phyloP scores from a whole-genome alignment of 2,329 filamentous ascomycete genomes.

The Fusarium sp. region DNA sequence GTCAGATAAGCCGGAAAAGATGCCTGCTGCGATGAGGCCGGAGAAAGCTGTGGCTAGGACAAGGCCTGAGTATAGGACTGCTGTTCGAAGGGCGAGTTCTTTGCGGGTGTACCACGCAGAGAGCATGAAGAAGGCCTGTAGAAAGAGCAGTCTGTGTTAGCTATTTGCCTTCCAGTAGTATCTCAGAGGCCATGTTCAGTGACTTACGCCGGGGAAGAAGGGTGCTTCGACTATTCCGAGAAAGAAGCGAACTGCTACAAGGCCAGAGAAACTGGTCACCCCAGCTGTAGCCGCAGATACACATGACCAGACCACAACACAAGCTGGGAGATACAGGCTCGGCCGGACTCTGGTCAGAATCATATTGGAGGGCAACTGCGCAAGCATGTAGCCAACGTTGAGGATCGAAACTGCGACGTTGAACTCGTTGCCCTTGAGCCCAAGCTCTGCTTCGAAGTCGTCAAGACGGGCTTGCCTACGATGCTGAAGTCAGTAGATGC shows the following conservation, averaged over 20 bases:
- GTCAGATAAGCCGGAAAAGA: constrained; percentile 39
- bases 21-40: constrained; percentile 45
- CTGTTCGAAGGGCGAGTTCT: constrained; percentile 46
- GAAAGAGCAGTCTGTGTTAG: too few relatives aligned
- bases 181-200: too few relatives aligned
- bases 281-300: constrained; percentile 43
- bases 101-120: constrained; percentile 46
- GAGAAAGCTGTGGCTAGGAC: constrained; percentile 43
- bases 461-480: constrained; percentile 44
- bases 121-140: not conserved
- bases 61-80: constrained; percentile 45
- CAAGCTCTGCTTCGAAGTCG: constrained; percentile 44
- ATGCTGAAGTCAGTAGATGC: too few relatives aligned
- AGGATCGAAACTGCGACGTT: constrained; percentile 48
- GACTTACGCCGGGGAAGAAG: constrained; percentile 23
- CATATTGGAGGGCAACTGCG: constrained; percentile 34
- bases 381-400: constrained; percentile 43
- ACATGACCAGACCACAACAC: constrained; percentile 42
- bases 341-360: constrained; percentile 34
- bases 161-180: too few relatives aligned
- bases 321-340: constrained; percentile 35
- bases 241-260: constrained; percentile 39
- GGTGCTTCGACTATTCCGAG: constrained; percentile 46
- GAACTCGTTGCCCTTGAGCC: constrained; percentile 43
- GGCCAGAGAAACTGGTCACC: constrained; percentile 17